These are phyloP conservation scores for Kodamaea ohmeri DNA, from an alignment of 1,139 yeast genomes.

Conservation along the genomic window DNA sequence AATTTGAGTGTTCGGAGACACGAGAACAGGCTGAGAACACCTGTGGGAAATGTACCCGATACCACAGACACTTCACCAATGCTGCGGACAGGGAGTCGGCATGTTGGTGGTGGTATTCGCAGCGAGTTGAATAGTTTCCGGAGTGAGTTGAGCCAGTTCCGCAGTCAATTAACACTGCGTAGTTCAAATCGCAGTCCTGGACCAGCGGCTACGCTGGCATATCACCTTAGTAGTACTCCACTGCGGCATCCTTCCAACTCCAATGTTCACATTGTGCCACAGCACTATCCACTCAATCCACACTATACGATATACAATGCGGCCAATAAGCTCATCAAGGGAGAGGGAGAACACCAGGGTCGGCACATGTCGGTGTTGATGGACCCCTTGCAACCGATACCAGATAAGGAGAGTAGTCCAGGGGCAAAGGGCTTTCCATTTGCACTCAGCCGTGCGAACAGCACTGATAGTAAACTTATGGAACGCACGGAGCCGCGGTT, in stretches of 20 bases:
- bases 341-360: constrained; percentile 9
- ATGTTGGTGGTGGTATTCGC: constrained; percentile 11
- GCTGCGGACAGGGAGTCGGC: constrained; percentile 12
- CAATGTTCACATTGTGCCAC: constrained; percentile 28
- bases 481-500: constrained; percentile 1
- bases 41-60: constrained; percentile 12
- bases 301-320: constrained; percentile 31
- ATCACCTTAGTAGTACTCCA: constrained; percentile 15
- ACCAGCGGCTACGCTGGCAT: constrained; percentile 11
- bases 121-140: constrained; percentile 14
- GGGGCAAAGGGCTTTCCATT: constrained; percentile 1
- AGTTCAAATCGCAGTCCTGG: constrained; percentile 8
- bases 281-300: constrained; percentile 38
- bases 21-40: too few species aligned
- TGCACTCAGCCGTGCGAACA: constrained; percentile 10
- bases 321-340: constrained; percentile 11
- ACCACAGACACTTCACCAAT: constrained; percentile 17
- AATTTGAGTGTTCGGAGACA: too few species aligned
- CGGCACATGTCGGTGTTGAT: constrained; percentile 30
- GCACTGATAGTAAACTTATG: constrained; percentile 2
- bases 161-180: constrained; percentile 13
- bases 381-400: constrained; percentile 37
- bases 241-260: constrained; percentile 18
- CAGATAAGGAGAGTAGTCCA: constrained; percentile 12
- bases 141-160: constrained; percentile 15